Percentiles rank a stretch among this genome's conserved stretches.
phyloP scores from a whole-genome alignment of 1,139 yeast species.

The Petasospora rhodanensis region DNA sequence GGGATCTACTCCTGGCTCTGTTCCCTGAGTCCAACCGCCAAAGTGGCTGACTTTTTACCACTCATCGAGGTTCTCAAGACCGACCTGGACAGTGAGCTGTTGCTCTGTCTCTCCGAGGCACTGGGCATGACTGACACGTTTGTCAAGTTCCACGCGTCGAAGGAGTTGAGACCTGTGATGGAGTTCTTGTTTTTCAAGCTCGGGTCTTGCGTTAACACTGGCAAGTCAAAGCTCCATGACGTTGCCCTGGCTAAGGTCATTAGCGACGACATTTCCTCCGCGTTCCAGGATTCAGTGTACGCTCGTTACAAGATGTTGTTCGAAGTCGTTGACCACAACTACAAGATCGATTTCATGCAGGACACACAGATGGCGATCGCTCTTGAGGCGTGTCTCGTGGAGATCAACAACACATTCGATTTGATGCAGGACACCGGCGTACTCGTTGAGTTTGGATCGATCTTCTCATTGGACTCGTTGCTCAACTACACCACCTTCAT shows the following conservation, averaged over 20 bases:
- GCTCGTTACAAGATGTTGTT: conserved; percentile 22
- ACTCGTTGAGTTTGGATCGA: conserved; percentile 22
- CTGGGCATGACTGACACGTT: conserved; percentile 8
- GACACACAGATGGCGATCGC: conserved; percentile 17
- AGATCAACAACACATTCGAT: conserved; percentile 15
- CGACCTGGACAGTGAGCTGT: conserved; percentile 12
- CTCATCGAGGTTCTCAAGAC: conserved; percentile 8
- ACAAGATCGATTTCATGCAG: conserved; percentile 13
- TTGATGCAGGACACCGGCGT: conserved; percentile 12
- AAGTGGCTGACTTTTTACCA: conserved; percentile 2
- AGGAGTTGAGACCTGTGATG: conserved; percentile 2
- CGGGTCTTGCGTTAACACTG: conserved; percentile 1
- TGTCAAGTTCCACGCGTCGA: conserved; percentile 3
- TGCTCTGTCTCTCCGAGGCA: conserved; percentile 9
- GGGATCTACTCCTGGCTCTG: conserved; percentile 7
- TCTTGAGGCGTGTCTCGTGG: conserved; percentile 13
- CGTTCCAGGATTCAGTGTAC: conserved; percentile 13
- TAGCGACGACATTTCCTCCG: conserved; percentile 10
- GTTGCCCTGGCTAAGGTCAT: conserved; percentile 5
- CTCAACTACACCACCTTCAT: conserved; percentile 16
- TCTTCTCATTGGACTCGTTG: conserved; percentile 25
- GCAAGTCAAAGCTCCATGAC: too few relatives aligned
- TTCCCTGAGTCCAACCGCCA: conserved; percentile 1
- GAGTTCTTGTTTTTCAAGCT: conserved; percentile 16
- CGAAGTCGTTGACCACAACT: conserved; percentile 24